A percentile compares a stretch with the other conserved stretches of the same genome.
Evolutionary conservation across 305 asterid genomes (phyloP).

Genomic region (Fraxinus angustifolia): DNA sequence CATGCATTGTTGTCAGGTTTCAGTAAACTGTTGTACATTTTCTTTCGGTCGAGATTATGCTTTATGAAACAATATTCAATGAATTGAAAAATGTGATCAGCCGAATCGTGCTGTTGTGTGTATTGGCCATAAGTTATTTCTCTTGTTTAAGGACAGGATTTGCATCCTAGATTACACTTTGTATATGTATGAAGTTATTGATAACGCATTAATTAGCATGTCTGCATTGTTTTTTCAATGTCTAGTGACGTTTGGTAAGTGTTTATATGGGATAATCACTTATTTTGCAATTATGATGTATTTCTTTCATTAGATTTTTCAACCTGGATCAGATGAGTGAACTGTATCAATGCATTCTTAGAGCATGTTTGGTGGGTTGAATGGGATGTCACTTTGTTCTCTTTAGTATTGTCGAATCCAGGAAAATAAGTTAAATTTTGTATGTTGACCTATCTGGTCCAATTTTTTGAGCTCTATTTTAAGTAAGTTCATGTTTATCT

Average conservation of each 20-base stretch:
- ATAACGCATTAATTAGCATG: not conserved
- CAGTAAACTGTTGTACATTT: conserved; percentile 22
- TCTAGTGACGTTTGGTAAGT: not conserved
- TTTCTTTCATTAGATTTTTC: not conserved
- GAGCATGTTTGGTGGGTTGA: not conserved
- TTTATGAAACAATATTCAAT: not conserved
- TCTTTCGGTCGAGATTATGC: not conserved
- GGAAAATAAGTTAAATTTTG: not conserved
- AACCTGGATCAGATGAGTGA: not conserved
- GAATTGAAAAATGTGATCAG: not conserved
- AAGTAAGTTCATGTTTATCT: not conserved
- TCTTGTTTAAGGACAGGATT: not conserved
- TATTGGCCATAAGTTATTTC: not conserved
- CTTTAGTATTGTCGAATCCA: not conserved
- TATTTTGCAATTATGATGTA: not conserved
- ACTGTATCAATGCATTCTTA: not conserved
- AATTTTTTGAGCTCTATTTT: not conserved
- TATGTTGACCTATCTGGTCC: not conserved
- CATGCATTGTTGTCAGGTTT: conserved; percentile 83
- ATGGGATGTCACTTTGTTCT: not conserved
- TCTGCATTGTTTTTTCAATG: not conserved
- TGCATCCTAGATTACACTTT: not conserved
- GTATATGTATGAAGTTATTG: not conserved
- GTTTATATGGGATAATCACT: not conserved
- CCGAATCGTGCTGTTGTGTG: not conserved